phyloP scores from a whole-genome alignment of 352 stramenopile genomes.

The Phytophthora meadii region DNA sequence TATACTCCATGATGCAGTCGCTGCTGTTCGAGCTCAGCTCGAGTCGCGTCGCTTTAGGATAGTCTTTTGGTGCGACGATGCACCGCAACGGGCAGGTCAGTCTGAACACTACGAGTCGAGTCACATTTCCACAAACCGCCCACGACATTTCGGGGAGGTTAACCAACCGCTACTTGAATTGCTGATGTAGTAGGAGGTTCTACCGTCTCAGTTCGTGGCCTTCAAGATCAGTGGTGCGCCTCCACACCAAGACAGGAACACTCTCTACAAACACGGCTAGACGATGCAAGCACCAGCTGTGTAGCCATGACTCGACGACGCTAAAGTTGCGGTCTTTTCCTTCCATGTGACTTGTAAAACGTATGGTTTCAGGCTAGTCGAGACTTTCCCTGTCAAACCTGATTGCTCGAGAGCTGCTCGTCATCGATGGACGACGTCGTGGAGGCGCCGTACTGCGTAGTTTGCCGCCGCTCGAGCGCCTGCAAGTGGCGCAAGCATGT shows the following conservation, averaged over 20 bases:
- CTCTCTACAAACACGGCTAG: constrained; percentile 22
- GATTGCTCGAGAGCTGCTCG: constrained; percentile 6
- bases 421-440: constrained; percentile 31
- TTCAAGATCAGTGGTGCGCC: background rate
- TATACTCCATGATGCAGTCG: background rate
- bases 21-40: constrained; percentile 18
- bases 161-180: background rate
- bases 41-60: constrained; percentile 9
- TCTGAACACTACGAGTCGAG: too few relatives aligned
- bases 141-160: constrained; percentile 1
- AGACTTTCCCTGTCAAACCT: constrained; percentile 5
- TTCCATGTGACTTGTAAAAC: constrained; percentile 5
- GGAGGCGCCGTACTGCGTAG: constrained; percentile 55
- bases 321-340: constrained; percentile 20
- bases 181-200: background rate
- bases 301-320: constrained; percentile 8
- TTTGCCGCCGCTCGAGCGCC: constrained; percentile 68
- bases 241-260: constrained; percentile 23
- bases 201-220: constrained; percentile 6
- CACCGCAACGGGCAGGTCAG: constrained; percentile 10
- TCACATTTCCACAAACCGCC: background rate
- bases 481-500: constrained; percentile 76
- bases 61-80: constrained; percentile 1
- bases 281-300: constrained; percentile 15
- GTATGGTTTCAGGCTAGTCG: constrained; percentile 23